Evolutionary conservation across 1,284 basidiomycete genomes (phyloP), one percentile per base, ranked within the genome.

Genomic region (Cutaneotrichosporon dermatis): DNA sequence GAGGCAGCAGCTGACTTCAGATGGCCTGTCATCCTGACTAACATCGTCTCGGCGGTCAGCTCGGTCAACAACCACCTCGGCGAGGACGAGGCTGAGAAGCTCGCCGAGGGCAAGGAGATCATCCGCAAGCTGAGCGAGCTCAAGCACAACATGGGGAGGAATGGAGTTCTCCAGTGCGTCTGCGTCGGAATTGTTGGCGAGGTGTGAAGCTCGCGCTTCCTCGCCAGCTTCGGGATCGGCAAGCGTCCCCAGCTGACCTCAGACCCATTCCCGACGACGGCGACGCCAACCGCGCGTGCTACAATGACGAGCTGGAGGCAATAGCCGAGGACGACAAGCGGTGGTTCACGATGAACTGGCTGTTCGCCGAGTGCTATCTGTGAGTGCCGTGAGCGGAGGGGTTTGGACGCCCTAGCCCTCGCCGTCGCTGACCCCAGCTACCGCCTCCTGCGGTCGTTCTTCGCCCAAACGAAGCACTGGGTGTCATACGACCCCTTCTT

Each of bases 271-370:
- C 82, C 8, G 79, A 85, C 3, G 92, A 95, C 67, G 87, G 87
- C 1, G 89, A 88, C 49, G 77, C 85, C 13, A 83, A 85, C 59
- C 79, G 84, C 2, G 81, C 83, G 0, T 78, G 83, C 25, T 96
- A 92, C 79, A 96, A 97, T 66, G 71, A 79, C 0, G 87, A 90
- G 64, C 80, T 97, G 10, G 77, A 77, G 2, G 72, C 76, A 1
- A 80, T 89, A 1, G 70, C 79, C 9, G 75, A 81, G 1, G 79
- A 81, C 1, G 82, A 84, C 62, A 82, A 87, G 66, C 89, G 87
- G 0, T 99, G 95, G 95, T 92, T 93, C 73, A 88, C 84, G 1
- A 86, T 90, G 7, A 89, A 92, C 4, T 98, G 94, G 92, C 82
- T 99, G 11, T 97, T 84, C 73, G 90, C 92, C 61, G 95, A 98